Conservation (phyloP, 805 yeast genomes). For the Pichia kluyveri region DNA sequence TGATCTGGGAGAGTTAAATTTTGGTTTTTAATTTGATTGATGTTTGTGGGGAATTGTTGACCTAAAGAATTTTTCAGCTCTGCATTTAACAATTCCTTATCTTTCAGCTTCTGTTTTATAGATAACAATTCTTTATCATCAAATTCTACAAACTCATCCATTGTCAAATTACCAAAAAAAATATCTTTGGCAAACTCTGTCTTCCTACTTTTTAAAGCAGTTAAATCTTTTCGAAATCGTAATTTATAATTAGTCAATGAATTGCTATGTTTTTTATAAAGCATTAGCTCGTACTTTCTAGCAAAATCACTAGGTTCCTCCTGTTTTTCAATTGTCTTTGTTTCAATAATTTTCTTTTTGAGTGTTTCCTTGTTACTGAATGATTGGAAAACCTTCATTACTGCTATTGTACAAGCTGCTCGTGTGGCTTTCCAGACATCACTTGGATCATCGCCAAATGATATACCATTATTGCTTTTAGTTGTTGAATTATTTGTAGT, state of each 20-base stretch:
- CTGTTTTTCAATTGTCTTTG: neutral
- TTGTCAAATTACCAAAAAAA: constrained; percentile 12
- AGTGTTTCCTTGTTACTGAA: neutral
- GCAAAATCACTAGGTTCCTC: constrained; percentile 6
- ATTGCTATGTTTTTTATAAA: constrained; percentile 12
- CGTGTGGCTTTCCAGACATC: constrained; percentile 15
- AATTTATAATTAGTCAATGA: constrained; percentile 18
- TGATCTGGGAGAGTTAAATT: constrained; percentile 23
- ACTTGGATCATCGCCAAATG: constrained; percentile 5
- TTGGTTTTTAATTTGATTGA: constrained; percentile 19
- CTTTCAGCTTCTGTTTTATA: constrained; percentile 19
- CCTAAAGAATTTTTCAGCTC: constrained; percentile 24
- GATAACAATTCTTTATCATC: constrained; percentile 20
- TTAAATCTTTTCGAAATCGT: constrained; percentile 25
- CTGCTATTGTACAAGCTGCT: constrained; percentile 16
- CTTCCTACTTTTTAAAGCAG: constrained; percentile 21
- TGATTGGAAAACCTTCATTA: constrained; percentile 11
- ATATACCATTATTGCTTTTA: neutral
- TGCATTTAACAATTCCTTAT: constrained; percentile 21
- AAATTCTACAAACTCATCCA: constrained; percentile 17
- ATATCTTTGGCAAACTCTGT: constrained; percentile 18
- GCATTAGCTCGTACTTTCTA: constrained; percentile 16
- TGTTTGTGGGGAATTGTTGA: constrained; percentile 18
- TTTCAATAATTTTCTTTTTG: neutral
- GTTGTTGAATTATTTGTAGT: neutral